Evolutionary conservation across 331 rosid species (phyloP).

Genomic region (Erythrophleum ivorense): DNA sequence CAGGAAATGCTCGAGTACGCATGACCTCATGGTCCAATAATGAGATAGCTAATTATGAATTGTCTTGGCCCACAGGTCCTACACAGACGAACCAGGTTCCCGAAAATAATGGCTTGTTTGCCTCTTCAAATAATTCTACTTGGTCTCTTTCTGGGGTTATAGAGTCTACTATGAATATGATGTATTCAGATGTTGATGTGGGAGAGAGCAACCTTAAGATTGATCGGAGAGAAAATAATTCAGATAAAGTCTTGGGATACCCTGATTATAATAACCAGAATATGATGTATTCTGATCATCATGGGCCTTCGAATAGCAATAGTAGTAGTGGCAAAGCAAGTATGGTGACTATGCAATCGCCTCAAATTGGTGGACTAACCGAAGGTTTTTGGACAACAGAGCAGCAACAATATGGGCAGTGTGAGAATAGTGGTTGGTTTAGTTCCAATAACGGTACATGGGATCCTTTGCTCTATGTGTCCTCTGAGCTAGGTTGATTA

Average conservation of each 20-base stretch:
- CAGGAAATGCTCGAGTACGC: not conserved
- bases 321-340: not conserved
- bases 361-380: conserved; percentile 14
- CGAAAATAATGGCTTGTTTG: conserved; percentile 27
- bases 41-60: conserved; percentile 10
- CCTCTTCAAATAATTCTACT: not conserved
- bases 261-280: not conserved
- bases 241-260: not conserved
- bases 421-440: conserved; percentile 38
- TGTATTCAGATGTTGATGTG: conserved; percentile 10
- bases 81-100: conserved; percentile 20
- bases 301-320: conserved; percentile 21
- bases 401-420: conserved; percentile 31
- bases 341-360: conserved; percentile 1
- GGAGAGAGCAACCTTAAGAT: not conserved
- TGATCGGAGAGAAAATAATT: not conserved
- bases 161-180: conserved; percentile 17
- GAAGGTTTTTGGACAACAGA: conserved; percentile 36
- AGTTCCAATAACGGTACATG: conserved; percentile 26
- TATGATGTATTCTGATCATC: conserved; percentile 9
- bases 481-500: conserved; percentile 33
- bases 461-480: conserved; percentile 44
- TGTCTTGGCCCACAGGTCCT: conserved; percentile 19
- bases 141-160: conserved; percentile 26
- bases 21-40: conserved; percentile 3